These are phyloP conservation scores for Rhynchospora breviuscula DNA, from an alignment of 176 grass and related monocot species.

Conservation along the genomic window DNA sequence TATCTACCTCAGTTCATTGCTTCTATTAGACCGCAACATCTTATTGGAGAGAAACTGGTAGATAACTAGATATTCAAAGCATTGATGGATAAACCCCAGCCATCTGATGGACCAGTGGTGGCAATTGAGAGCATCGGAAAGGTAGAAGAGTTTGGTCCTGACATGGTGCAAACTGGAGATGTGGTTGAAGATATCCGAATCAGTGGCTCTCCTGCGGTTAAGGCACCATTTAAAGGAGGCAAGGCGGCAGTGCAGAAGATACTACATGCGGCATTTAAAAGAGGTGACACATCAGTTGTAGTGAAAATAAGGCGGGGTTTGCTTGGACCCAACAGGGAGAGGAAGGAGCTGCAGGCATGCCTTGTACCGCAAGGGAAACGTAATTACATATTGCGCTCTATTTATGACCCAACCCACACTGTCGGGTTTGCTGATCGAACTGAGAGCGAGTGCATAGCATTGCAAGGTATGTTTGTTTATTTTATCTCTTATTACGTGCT, in stretches of 20 bases:
- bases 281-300: slow-evolving; percentile 36
- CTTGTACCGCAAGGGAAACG: slow-evolving; percentile 29
- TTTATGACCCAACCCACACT: slow-evolving; percentile 41
- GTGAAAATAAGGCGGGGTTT: slow-evolving; percentile 27
- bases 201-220: not conserved
- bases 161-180: slow-evolving; percentile 35
- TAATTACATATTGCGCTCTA: slow-evolving; percentile 37
- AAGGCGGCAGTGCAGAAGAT: slow-evolving; percentile 36
- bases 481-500: not conserved
- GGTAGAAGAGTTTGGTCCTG: slow-evolving; percentile 35
- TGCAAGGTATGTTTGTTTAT: slow-evolving; percentile 32
- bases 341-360: slow-evolving; percentile 35
- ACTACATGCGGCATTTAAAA: slow-evolving; percentile 38
- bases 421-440: slow-evolving; percentile 32
- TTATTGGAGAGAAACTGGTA: not conserved
- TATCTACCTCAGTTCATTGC: not conserved
- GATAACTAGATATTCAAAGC: not conserved
- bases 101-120: slow-evolving; percentile 29
- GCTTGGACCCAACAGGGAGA: not conserved
- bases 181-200: slow-evolving; percentile 45
- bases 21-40: not conserved
- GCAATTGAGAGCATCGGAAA: slow-evolving; percentile 41
- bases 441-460: slow-evolving; percentile 39
- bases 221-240: slow-evolving; percentile 40
- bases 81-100: slow-evolving; percentile 22